Evolutionary conservation across 805 yeast species (phyloP), one percentile per base, ranked within the genome.

Genomic region (Starmera caribaea): DNA sequence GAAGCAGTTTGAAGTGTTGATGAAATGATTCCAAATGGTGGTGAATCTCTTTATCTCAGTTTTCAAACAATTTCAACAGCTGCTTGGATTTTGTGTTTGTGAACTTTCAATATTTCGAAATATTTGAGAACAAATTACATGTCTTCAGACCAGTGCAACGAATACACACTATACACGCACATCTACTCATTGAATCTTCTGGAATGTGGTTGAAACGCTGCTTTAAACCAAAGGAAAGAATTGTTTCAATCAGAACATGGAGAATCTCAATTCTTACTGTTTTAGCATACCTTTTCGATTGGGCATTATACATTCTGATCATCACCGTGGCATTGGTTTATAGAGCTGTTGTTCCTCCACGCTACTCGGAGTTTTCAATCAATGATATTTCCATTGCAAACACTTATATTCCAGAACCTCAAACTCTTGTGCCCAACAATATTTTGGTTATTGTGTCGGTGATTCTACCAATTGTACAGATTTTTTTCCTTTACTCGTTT

Each of bases 301-400:
- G 64, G 63, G 3, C 53, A 0, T n/a, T 53, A 2, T 63, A 57
- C 45, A 11, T 40, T 34, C 21, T 13, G 8, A 31, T 38, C 3
- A 8, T 16, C 38, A 59, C 7, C 3, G 30, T 47, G 3, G 53
- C 55, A 8, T 45, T 61, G 12, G 27, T 55, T 11, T 66, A 58
- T 48, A 68, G 72, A 13, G 17, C 52, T 2, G 40, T 48, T 9
- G 48, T 54, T 2, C 52, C 58, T 1, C 75, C 75, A 5, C 49
- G 65, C 24, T 58, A 51, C 21, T 62, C 63, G 36, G 73, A 69
- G 38, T 70, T 71, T 43, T 62, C 59, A 46, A 36, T 65, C 1
- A 38, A 36, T n/a, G 68, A 68, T 41, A 43, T 49, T 1, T 38
- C 46, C 3, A 36, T 66, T 4, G 55, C 66, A 58, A 51, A 63